Evolutionary conservation across 2,329 filamentous ascomycete genomes (phyloP), one percentile per base, ranked within the genome.

Genomic region (Trichophyton simii): DNA sequence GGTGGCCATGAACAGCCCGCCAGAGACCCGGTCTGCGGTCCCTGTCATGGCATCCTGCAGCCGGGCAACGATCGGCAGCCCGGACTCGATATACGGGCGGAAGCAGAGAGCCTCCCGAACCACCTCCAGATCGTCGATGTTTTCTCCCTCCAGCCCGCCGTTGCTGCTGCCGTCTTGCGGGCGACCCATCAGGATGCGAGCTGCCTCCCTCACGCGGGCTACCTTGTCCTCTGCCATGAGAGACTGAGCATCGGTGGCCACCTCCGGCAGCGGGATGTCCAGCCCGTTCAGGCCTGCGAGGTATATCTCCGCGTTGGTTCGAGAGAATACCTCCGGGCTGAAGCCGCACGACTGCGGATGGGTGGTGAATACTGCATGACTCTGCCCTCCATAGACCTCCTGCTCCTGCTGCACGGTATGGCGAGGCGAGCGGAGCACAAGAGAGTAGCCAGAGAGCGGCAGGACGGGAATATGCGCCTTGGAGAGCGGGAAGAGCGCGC

Each of bases 101-200:
- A 89, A 91, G 70, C 88, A 92, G 61, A 91, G 70, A 0, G 82
- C 83, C 65, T 85, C 80, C 41, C 85, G 79, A 9, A 89, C 69
- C 11, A 88, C 73, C 65, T 88, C 79, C 15, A 89, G 65, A 57
- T 85, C 82, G 48, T 81, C 76, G 0, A 70, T 68, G 3, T 74
- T 75, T 0, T 71, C 68, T 5, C 8, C n/a, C 1, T 62, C 63
- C 15, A 65, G 57, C 22, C 22, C 22, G 22, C 22, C 22, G 22
- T 2, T 22, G 22, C 22, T 2, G 22, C 22, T 2, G n/a, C 25
- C 22, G 15, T n/a, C 34, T 0, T 66, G 61, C 15, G 70, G 64
- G 41, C 65, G 65, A 3, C 73, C 75, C 62, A 75, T 69, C 11
- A 77, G 61, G 15, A 68, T 67, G 22, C 72, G 67, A 0, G 72